Conservation (phyloP, 169 alveolate species). For the Plasmodium inui region DNA sequence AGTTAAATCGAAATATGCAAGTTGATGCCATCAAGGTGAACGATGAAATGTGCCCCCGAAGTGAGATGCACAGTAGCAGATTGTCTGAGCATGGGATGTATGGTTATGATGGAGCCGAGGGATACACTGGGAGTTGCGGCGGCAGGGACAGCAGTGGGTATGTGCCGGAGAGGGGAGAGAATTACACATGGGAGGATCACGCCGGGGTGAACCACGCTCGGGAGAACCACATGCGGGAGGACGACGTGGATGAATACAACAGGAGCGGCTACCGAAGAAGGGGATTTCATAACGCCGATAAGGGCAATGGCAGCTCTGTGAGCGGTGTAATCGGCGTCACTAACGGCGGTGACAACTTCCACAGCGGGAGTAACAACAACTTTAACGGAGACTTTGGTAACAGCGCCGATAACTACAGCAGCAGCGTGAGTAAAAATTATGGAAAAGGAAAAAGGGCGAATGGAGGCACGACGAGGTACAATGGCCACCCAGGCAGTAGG, state of each 20-base stretch:
- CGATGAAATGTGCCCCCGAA: slow-evolving; percentile 1
- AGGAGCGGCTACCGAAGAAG: slow-evolving; percentile 15
- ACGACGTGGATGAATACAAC: slow-evolving; percentile 29
- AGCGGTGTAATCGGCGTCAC: not conserved
- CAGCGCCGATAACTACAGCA: not conserved
- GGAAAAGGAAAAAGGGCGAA: slow-evolving; percentile 10
- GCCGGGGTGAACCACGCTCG: not conserved
- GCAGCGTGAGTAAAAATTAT: not conserved
- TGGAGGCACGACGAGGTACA: not conserved
- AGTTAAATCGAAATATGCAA: slow-evolving; percentile 14
- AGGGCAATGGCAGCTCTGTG: not conserved
- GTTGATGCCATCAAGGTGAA: not conserved
- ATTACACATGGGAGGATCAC: not conserved
- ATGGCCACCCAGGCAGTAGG: not conserved
- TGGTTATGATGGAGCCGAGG: slow-evolving; percentile 1
- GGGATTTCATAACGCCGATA: slow-evolving; percentile 8
- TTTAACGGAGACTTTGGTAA: slow-evolving; percentile 3
- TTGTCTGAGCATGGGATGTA: slow-evolving; percentile 14
- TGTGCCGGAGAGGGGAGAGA: slow-evolving; percentile 10
- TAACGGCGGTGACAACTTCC: not conserved
- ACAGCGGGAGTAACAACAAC: slow-evolving; percentile 3
- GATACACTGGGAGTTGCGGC: not conserved
- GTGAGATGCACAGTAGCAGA: not conserved
- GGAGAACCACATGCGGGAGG: not conserved
- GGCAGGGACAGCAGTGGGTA: not conserved